These are phyloP conservation scores for Pestalotiopsis sp. DNA, from an alignment of 2,329 filamentous ascomycete genomes.

Conservation along the genomic window DNA sequence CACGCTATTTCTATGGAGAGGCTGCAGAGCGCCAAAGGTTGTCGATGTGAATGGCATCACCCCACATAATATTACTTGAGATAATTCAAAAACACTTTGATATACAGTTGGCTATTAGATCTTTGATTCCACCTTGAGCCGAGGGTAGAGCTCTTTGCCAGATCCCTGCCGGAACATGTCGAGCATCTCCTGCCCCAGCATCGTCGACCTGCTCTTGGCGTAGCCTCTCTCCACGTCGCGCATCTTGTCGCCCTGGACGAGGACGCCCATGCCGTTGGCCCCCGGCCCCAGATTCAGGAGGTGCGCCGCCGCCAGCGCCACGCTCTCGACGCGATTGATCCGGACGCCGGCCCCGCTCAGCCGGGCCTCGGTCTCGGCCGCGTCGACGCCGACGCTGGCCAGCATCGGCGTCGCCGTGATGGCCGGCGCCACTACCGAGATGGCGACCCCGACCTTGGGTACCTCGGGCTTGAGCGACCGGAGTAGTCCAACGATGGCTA, in stretches of 20 bases:
- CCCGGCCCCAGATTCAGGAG: background rate
- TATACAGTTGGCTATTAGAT: background rate
- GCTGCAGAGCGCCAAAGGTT: background rate
- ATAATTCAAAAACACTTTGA: background rate
- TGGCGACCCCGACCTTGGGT: slow-evolving; percentile 5
- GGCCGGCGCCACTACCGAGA: slow-evolving; percentile 10
- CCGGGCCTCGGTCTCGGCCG: background rate
- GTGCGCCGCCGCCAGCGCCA: background rate
- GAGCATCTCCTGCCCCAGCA: slow-evolving; percentile 2
- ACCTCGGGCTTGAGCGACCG: slow-evolving; percentile 3
- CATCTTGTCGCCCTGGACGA: slow-evolving; percentile 7
- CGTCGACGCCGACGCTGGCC: background rate
- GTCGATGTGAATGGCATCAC: background rate
- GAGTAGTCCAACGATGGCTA: slow-evolving; percentile 1
- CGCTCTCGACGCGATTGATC: slow-evolving; percentile 2
- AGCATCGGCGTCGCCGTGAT: slow-evolving; percentile 6
- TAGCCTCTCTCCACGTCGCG: background rate
- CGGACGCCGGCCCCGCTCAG: background rate
- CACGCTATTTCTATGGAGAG: no score
- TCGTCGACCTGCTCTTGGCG: slow-evolving; percentile 1
- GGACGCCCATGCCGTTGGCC: background rate
- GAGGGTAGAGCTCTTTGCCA: background rate
- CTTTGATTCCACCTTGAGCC: background rate
- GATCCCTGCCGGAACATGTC: background rate
- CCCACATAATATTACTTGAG: background rate